Conservation (phyloP, 106 monocot species). For the Apostasia shenzhenica region DNA sequence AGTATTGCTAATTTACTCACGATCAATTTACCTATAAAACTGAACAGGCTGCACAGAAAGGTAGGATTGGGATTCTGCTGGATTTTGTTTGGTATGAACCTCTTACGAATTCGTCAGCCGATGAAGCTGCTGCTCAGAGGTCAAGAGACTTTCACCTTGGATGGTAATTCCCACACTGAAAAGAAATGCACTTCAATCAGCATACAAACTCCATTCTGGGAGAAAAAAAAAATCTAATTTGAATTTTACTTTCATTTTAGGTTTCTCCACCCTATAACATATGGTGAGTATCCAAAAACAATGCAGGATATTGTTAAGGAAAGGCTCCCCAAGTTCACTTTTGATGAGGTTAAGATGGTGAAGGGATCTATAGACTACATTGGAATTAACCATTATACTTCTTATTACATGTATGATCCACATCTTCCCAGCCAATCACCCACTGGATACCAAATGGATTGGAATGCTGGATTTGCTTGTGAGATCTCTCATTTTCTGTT, state of each 20-base stretch:
- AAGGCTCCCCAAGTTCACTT: conserved; percentile 80
- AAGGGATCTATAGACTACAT: conserved; percentile 81
- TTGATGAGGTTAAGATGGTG: conserved; percentile 58
- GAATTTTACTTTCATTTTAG: conserved; percentile 18
- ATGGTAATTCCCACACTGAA: conserved; percentile 40
- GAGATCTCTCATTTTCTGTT: conserved; percentile 17
- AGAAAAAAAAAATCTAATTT: not conserved
- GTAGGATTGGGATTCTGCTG: conserved; percentile 83
- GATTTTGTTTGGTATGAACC: conserved; percentile 99
- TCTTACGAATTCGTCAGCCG: conserved; percentile 49
- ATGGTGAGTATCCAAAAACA: conserved; percentile 79
- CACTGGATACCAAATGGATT: conserved; percentile 61
- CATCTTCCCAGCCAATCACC: conserved; percentile 25
- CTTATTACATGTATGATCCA: conserved; percentile 72
- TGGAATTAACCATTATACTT: conserved; percentile 92
- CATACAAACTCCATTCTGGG: too few relatives aligned
- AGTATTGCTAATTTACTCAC: not conserved
- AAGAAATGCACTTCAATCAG: not conserved
- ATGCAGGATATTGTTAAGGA: conserved; percentile 72
- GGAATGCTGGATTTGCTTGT: conserved; percentile 82
- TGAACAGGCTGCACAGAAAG: conserved; percentile 68
- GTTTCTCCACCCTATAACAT: conserved; percentile 86
- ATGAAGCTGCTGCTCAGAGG: conserved; percentile 89
- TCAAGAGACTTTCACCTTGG: conserved; percentile 91
- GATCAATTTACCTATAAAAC: not conserved